These are phyloP conservation scores for Cyclotella cryptica DNA, from an alignment of 108 stramenopile species.

Conservation along the genomic window DNA sequence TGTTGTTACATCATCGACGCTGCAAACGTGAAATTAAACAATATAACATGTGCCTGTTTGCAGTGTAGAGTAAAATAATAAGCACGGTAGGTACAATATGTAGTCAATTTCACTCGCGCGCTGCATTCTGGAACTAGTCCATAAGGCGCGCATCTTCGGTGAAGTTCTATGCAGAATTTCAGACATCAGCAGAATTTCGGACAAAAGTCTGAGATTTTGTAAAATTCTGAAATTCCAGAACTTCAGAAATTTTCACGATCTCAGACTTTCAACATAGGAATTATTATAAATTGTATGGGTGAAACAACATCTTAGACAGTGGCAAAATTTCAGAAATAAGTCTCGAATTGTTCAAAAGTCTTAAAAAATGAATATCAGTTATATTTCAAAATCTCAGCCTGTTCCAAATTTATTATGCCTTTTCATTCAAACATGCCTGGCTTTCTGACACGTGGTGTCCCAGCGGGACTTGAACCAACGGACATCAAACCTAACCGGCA, in stretches of 20 bases:
- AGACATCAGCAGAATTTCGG: background rate
- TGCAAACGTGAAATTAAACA: too few relatives aligned
- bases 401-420: background rate
- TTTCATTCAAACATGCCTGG: background rate
- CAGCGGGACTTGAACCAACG: background rate
- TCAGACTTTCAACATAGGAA: background rate
- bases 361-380: too few relatives aligned
- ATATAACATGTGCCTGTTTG: too few relatives aligned
- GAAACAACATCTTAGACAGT: background rate
- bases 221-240: background rate
- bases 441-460: background rate
- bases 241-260: background rate
- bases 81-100: too few relatives aligned
- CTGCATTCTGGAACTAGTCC: background rate
- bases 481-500: background rate
- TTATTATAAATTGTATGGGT: background rate
- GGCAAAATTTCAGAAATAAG: background rate
- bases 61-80: too few relatives aligned
- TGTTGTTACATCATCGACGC: too few relatives aligned
- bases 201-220: background rate
- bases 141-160: too few relatives aligned
- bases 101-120: too few relatives aligned
- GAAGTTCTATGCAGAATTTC: background rate
- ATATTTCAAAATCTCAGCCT: background rate
- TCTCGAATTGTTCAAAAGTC: too few relatives aligned